These are phyloP conservation scores for Chlorella sorokiniana DNA, from an alignment of 139 green algal species.

Conservation along the genomic window DNA sequence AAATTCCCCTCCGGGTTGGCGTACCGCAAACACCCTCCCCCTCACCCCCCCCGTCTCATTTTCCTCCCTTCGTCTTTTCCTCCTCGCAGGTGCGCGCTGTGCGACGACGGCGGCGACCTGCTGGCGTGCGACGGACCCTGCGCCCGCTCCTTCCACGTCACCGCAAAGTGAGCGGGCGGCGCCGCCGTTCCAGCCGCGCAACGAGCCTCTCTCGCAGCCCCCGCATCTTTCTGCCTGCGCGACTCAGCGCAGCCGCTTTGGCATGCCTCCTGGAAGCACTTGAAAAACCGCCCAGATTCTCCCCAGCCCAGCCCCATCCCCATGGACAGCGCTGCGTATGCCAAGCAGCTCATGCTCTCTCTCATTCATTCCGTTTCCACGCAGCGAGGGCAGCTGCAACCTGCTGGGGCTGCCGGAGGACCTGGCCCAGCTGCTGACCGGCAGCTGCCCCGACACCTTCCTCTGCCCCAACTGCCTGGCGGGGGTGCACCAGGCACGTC, in stretches of 20 bases:
- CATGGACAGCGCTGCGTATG: not conserved
- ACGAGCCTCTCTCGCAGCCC: too few species aligned
- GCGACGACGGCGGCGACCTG: conserved; percentile 40
- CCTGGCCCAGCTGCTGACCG: conserved; percentile 10
- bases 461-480: conserved; percentile 55
- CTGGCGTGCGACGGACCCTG: conserved; percentile 53
- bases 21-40: not conserved
- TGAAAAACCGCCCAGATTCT: too few species aligned
- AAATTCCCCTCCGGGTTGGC: not conserved
- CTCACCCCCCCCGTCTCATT: not conserved
- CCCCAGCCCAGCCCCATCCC: not conserved
- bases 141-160: conserved; percentile 51
- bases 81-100: conserved; percentile 24
- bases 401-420: conserved; percentile 35
- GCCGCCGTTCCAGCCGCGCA: not conserved
- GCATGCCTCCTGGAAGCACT: too few species aligned
- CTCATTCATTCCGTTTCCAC: not conserved
- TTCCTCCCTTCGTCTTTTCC: not conserved
- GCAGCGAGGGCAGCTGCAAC: conserved; percentile 38
- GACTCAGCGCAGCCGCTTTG: too few species aligned
- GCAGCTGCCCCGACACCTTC: conserved; percentile 22
- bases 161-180: not conserved
- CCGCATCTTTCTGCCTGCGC: too few species aligned
- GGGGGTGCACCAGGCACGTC: conserved; percentile 29
- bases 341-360: not conserved